Percentiles rank a stretch among this genome's conserved stretches.
These are phyloP conservation scores for Hygrocybe punicea DNA, from an alignment of 768 basidiomycete species.

Conservation along the genomic window DNA sequence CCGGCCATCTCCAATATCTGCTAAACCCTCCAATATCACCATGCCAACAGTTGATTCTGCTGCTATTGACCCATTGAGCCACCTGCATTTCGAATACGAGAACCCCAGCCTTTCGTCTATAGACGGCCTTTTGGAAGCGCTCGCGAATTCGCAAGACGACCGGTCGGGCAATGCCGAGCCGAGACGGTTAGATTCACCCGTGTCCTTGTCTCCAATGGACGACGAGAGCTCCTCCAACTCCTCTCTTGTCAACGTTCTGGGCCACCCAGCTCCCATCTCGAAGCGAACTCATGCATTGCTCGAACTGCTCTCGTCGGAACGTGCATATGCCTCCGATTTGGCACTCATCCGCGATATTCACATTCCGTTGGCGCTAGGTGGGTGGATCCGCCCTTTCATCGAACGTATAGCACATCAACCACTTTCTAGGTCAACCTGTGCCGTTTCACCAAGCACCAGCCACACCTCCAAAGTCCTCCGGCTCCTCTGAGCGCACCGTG, in stretches of 20 bases:
- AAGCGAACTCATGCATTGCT: slow-evolving; percentile 77
- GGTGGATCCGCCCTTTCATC: slow-evolving; percentile 19
- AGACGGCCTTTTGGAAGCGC: slow-evolving; percentile 22
- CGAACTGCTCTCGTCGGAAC: slow-evolving; percentile 75
- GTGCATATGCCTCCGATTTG: slow-evolving; percentile 81
- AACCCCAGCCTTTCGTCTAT: slow-evolving; percentile 28
- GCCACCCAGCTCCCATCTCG: slow-evolving; percentile 35
- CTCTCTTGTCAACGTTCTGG: slow-evolving; percentile 15
- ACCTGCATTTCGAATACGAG: slow-evolving; percentile 23
- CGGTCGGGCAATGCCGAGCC: slow-evolving; percentile 7
- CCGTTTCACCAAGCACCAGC: slow-evolving; percentile 19
- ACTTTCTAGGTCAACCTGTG: slow-evolving; percentile 17
- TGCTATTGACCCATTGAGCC: slow-evolving; percentile 14
- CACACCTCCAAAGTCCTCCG: slow-evolving; percentile 44
- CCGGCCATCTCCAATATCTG: slow-evolving; percentile 24
- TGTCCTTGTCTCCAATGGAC: slow-evolving; percentile 21
- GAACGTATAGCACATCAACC: slow-evolving; percentile 9
- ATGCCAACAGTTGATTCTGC: slow-evolving; percentile 17
- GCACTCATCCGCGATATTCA: slow-evolving; percentile 74
- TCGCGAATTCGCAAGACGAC: slow-evolving; percentile 16
- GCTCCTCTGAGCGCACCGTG: slow-evolving; percentile 49
- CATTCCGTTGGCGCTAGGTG: slow-evolving; percentile 74
- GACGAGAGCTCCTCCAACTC: slow-evolving; percentile 23
- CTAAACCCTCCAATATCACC: slow-evolving; percentile 24
- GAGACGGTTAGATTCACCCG: slow-evolving; percentile 14